These are phyloP conservation scores for Aspergillus sclerotioniger DNA, from an alignment of 495 filamentous ascomycete species.

Conservation along the genomic window DNA sequence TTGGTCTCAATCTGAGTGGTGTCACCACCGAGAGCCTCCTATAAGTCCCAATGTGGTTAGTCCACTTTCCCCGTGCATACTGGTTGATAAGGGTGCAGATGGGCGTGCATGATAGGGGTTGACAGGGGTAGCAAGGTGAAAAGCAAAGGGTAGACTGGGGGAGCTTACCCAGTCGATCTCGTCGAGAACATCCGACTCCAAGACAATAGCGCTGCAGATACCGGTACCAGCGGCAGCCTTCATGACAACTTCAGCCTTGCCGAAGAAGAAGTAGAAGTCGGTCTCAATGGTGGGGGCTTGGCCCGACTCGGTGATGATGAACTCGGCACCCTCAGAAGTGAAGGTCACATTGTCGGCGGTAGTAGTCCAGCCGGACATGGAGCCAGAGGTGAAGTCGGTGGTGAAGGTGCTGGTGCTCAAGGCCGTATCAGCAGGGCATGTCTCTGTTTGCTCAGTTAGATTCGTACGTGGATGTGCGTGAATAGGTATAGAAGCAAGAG, in stretches of 20 bases:
- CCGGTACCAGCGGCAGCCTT: conserved; percentile 71
- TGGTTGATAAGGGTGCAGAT: conserved; percentile 6
- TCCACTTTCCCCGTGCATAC: neutral
- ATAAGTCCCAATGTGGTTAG: conserved; percentile 18
- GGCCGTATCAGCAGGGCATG: conserved; percentile 63
- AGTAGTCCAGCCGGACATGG: conserved; percentile 57
- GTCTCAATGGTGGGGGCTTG: conserved; percentile 74
- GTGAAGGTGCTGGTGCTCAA: conserved; percentile 54
- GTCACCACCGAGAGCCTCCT: conserved; percentile 59
- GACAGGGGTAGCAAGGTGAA: neutral
- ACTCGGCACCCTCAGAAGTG: conserved; percentile 56
- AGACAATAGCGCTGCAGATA: conserved; percentile 75
- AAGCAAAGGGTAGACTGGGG: conserved; percentile 3
- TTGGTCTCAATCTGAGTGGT: conserved; percentile 74
- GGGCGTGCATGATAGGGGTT: neutral
- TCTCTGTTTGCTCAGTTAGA: conserved; percentile 24
- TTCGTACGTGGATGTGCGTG: neutral
- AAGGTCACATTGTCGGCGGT: conserved; percentile 55
- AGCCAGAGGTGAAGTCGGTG: conserved; percentile 64
- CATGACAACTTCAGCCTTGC: conserved; percentile 66
- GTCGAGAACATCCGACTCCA: conserved; percentile 89
- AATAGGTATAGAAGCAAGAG: neutral
- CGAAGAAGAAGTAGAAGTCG: conserved; percentile 77
- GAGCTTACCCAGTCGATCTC: conserved; percentile 87
- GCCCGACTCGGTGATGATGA: conserved; percentile 67